These are phyloP conservation scores for Neocucurbitaria cava DNA, from an alignment of 2,329 filamentous ascomycete genomes.

Conservation along the genomic window DNA sequence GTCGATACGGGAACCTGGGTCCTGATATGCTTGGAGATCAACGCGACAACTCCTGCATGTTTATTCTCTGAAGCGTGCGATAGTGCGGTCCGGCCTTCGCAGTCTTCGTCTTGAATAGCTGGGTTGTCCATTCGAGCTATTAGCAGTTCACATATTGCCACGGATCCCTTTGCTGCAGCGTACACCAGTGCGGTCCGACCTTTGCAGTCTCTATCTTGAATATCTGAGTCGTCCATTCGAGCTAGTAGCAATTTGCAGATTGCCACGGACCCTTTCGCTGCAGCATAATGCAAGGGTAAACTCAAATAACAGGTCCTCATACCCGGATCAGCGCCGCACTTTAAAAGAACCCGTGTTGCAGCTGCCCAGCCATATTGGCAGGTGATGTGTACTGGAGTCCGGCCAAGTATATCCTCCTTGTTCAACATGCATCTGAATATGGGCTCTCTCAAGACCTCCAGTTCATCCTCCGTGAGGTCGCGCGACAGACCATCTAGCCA, in stretches of 20 bases:
- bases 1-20: too few relatives aligned
- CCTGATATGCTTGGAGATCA: neutral
- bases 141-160: neutral
- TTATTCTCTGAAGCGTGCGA: neutral
- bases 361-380: neutral
- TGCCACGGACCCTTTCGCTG: neutral
- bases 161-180: slow-evolving; percentile 7
- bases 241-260: slow-evolving; percentile 3
- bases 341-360: neutral
- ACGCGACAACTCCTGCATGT: neutral
- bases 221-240: neutral
- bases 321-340: neutral
- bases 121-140: neutral
- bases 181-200: too few relatives aligned
- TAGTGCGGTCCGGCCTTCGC: too few relatives aligned
- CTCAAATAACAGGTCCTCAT: slow-evolving; percentile 4
- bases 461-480: neutral
- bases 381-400: slow-evolving; percentile 13
- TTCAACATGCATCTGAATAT: neutral
- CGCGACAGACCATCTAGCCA: neutral
- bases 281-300: slow-evolving; percentile 20
- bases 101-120: too few relatives aligned
- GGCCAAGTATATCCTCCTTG: slow-evolving; percentile 5
- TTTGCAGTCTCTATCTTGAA: neutral
- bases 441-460: neutral